Conservation (phyloP, 83 land plant genomes). For the Picea abies region DNA sequence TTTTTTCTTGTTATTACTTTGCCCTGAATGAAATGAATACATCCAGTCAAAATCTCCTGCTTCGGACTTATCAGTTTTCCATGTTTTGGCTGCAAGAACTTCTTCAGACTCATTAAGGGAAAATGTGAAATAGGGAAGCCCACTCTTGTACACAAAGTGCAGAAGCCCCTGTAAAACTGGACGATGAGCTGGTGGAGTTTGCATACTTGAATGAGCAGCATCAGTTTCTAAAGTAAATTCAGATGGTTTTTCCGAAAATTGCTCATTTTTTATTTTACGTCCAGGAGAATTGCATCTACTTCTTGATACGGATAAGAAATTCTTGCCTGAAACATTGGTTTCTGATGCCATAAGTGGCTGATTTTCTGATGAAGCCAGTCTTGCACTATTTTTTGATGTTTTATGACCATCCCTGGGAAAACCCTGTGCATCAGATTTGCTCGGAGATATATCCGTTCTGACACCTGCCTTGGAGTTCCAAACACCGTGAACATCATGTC, state of each 20-base stretch:
- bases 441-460: background rate
- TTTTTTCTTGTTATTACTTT: constrained; percentile 13
- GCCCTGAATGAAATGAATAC: constrained; percentile 17
- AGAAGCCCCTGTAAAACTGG: constrained; percentile 11
- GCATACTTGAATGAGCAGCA: constrained; percentile 3
- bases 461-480: background rate
- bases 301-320: background rate
- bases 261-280: constrained; percentile 1
- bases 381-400: constrained; percentile 5
- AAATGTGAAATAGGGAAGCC: constrained; percentile 19
- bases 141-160: constrained; percentile 15
- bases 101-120: constrained; percentile 27
- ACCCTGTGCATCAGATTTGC: constrained; percentile 13
- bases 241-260: background rate
- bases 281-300: constrained; percentile 12
- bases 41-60: constrained; percentile 22
- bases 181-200: constrained; percentile 8
- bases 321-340: constrained; percentile 1
- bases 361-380: background rate
- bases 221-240: background rate
- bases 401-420: constrained; percentile 5
- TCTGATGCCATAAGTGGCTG: background rate
- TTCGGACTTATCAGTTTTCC: constrained; percentile 16
- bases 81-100: constrained; percentile 26
- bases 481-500: background rate